A percentile compares a stretch with the other conserved stretches of the same genome.
Conservation (phyloP, 306 rosid species). For the Canavalia ensiformis region DNA sequence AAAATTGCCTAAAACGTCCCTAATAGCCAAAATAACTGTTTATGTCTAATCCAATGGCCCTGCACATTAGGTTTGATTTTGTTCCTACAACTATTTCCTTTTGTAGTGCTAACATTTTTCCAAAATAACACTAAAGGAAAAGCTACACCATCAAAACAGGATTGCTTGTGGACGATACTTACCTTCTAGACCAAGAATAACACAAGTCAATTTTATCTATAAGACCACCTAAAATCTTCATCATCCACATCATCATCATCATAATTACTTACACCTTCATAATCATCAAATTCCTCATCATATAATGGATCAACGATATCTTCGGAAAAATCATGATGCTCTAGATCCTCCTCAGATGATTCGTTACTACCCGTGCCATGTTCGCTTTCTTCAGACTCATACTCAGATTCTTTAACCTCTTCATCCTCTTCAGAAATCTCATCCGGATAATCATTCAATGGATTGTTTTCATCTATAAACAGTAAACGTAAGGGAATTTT, state of each 20-base stretch:
- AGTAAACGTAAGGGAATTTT: conserved; percentile 36
- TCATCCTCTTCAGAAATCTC: conserved; percentile 73
- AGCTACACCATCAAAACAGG: too few relatives aligned
- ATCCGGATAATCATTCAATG: conserved; percentile 82
- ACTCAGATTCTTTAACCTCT: conserved; percentile 58
- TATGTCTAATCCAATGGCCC: not conserved
- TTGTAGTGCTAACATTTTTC: not conserved
- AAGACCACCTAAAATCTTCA: conserved; percentile 58
- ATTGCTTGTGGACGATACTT: too few relatives aligned
- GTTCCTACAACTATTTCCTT: not conserved
- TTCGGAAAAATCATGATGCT: conserved; percentile 33
- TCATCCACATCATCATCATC: conserved; percentile 45
- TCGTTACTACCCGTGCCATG: conserved; percentile 32
- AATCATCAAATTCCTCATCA: conserved; percentile 58
- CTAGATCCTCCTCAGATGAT: conserved; percentile 53
- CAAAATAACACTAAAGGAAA: not conserved
- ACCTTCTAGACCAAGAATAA: too few relatives aligned
- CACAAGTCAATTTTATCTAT: conserved; percentile 42
- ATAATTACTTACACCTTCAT: conserved; percentile 40
- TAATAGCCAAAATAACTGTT: not conserved
- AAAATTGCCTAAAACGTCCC: not conserved
- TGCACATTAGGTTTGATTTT: not conserved
- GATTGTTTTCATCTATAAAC: conserved; percentile 78
- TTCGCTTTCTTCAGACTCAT: conserved; percentile 56
- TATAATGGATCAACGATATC: conserved; percentile 41